A percentile compares a stretch with the other conserved stretches of the same genome.
phyloP scores from a whole-genome alignment of 768 basidiomycete genomes.

The Cyclocybe aegerita region DNA sequence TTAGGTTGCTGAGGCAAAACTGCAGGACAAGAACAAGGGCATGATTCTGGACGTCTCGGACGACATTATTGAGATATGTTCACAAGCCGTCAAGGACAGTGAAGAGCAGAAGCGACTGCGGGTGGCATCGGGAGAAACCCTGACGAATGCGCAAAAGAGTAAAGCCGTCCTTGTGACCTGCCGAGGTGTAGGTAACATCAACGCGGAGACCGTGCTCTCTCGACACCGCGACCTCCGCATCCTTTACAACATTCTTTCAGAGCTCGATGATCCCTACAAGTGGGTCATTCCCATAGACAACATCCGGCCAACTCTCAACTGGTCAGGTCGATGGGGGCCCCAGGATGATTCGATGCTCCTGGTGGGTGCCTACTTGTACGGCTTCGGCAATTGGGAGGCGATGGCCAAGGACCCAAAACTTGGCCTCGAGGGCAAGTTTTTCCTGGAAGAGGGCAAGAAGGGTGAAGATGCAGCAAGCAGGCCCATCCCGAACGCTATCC shows the following conservation, averaged over 20 bases:
- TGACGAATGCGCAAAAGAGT: slow-evolving; percentile 93
- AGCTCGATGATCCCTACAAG: slow-evolving; percentile 69
- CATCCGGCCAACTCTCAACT: slow-evolving; percentile 91
- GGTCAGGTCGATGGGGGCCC: slow-evolving; percentile 94
- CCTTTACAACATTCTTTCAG: slow-evolving; percentile 76
- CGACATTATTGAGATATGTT: slow-evolving; percentile 87
- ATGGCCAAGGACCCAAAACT: slow-evolving; percentile 89
- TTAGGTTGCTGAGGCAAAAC: slow-evolving; percentile 85
- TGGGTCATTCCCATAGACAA: slow-evolving; percentile 93
- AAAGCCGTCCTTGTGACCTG: slow-evolving; percentile 94
- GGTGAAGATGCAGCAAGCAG: slow-evolving; percentile 80
- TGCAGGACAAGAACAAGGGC: slow-evolving; percentile 90
- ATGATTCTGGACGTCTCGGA: slow-evolving; percentile 91
- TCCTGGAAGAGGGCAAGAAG: slow-evolving; percentile 97
- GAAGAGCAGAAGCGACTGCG: slow-evolving; percentile 77
- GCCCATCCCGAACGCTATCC: slow-evolving; percentile 96
- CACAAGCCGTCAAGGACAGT: slow-evolving; percentile 80
- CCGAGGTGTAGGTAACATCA: slow-evolving; percentile 89
- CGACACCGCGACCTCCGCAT: slow-evolving; percentile 88
- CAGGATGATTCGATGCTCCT: slow-evolving; percentile 94
- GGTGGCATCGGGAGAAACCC: slow-evolving; percentile 79
- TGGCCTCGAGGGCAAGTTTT: slow-evolving; percentile 89
- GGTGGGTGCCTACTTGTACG: slow-evolving; percentile 89
- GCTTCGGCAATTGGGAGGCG: slow-evolving; percentile 96
- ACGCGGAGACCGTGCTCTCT: slow-evolving; percentile 95